These are phyloP conservation scores for Juncus inflexus DNA, from an alignment of 176 grass and related monocot genomes.

Conservation along the genomic window DNA sequence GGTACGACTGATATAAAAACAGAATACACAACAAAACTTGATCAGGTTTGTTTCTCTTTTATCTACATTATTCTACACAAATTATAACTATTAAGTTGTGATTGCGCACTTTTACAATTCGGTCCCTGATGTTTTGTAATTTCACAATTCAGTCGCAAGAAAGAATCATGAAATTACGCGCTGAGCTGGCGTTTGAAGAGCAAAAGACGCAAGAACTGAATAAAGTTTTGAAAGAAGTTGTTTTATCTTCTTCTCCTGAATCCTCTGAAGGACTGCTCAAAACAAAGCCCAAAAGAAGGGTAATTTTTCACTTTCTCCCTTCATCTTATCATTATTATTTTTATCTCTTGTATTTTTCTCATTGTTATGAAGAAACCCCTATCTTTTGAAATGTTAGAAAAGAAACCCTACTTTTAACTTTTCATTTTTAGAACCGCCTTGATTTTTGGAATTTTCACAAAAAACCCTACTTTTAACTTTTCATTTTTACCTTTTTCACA, in stretches of 20 bases:
- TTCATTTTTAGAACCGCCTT: too few relatives aligned
- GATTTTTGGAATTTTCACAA: too few relatives aligned
- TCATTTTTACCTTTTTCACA: not conserved
- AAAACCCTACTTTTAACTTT: too few relatives aligned
- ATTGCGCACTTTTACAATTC: slow-evolving; percentile 10
- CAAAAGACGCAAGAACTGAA: slow-evolving; percentile 65
- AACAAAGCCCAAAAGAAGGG: slow-evolving; percentile 59
- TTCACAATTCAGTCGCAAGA: slow-evolving; percentile 66
- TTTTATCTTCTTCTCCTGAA: slow-evolving; percentile 36
- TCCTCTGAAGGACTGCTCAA: slow-evolving; percentile 31
- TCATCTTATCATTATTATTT: slow-evolving; percentile 2
- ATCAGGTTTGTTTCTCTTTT: slow-evolving; percentile 44
- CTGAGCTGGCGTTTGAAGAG: slow-evolving; percentile 88
- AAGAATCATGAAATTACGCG: slow-evolving; percentile 56
- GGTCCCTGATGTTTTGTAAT: not conserved
- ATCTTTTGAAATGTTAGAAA: not conserved
- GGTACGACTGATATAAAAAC: slow-evolving; percentile 49
- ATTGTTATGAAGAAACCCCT: not conserved
- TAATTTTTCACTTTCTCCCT: slow-evolving; percentile 22
- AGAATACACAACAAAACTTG: slow-evolving; percentile 67
- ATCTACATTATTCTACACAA: slow-evolving; percentile 18
- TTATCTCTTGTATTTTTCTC: slow-evolving; percentile 11
- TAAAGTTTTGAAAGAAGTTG: slow-evolving; percentile 77
- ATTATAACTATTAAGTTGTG: not conserved
- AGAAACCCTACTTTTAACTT: too few relatives aligned